Evolutionary conservation across 441 rosid genomes (phyloP), one percentile per base, ranked within the genome.

Genomic region (Hypseocharis bilobata): DNA sequence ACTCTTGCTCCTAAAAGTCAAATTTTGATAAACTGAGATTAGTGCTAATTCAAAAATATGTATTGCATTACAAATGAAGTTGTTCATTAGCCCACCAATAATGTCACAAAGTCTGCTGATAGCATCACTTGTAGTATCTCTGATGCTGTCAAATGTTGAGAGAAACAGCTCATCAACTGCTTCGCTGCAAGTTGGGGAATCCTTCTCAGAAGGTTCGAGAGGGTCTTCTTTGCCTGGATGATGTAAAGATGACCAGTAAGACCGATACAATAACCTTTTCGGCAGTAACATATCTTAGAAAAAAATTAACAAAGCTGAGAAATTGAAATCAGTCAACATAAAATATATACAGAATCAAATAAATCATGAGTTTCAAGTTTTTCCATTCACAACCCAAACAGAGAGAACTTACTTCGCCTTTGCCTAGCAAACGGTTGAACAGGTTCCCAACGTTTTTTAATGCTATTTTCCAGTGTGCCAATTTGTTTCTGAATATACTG

Each of bases 401-500:
- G 68, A 64, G 68, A 64, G 34, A 72, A 66, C 83, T 82, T 80
- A 88, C 96, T 74, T 71, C 52, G 67, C 72, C 64, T 74, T 64
- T 81, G 75, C 71, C 52, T 47, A 68, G 66, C 71, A 71, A 80
- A 78, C 38, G 85, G 72, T 75, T 72, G 68, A 60, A 82, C 83
- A 68, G 68, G 73, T 32, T 81, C 81, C 93, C 93, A 93, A 61
- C 85, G 83, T 70, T 86, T 87, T 76, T 87, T 81, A 63, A 93
- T 85, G 68, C 87, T 88, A 66, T 81, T 85, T 83, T 91, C 97
- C 62, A 86, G 83, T 60, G 76, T 70, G 74, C 81, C 74, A 67
- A 84, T 68, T 75, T 94, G 93, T 71, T 84, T 91, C 83, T 85
- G 87, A 63, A 89, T 82, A 74, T 81, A 94, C 99, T 94, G 92